Evolutionary conservation across 805 yeast genomes (phyloP), one percentile per base, ranked within the genome.

Genomic region (Zygosaccharomyces bailii): DNA sequence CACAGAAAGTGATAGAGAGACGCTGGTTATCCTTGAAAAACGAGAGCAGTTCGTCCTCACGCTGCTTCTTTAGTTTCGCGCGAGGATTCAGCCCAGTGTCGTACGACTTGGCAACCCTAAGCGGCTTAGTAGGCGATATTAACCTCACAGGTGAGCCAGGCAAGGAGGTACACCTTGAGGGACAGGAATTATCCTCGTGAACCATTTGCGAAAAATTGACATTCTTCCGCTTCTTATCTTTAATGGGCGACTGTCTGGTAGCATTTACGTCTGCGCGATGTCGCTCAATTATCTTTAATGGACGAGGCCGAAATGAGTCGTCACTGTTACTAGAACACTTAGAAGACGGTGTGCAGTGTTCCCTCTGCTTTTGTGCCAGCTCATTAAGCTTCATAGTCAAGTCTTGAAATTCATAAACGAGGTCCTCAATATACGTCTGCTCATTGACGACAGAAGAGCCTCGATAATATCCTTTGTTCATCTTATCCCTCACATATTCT

Each of bases 21-120:
- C 69, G 54, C 32, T 65, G 64, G 19, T 58, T 59, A n/a, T 57
- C 57, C 38, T 60, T 60, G 43, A 65, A 63, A 21, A 59, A 49
- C n/a, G 55, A 47, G 25, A 53, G 43, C 24, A 49, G 38, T 27
- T 45, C 50, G 10, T 42, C 32, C 20, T 32, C 38, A n/a, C 37
- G 36, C 10, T 37, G 14, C 13, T 44, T 31, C 21, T 47, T 40
- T 23, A 39, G n/a, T 33, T 34, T 39, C 27, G 34, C 39, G 32
- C 42, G 35, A 7, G 48, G 31, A 37, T 54, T 60, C 39, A 62
- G 46, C 4, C 61, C 61, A 29, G 57, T 53, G 33, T 55, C 58
- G 40, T 54, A 56, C 3, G 67, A 60, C 40, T 56, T 61, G 18
- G 60, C 60, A 16, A 43, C 34, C 30, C 63, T 48, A 19, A 56